A percentile compares a stretch with the other conserved stretches of the same genome.
These are phyloP conservation scores for Sarocladium strictum DNA, from an alignment of 2,329 filamentous ascomycete genomes.

Conservation along the genomic window DNA sequence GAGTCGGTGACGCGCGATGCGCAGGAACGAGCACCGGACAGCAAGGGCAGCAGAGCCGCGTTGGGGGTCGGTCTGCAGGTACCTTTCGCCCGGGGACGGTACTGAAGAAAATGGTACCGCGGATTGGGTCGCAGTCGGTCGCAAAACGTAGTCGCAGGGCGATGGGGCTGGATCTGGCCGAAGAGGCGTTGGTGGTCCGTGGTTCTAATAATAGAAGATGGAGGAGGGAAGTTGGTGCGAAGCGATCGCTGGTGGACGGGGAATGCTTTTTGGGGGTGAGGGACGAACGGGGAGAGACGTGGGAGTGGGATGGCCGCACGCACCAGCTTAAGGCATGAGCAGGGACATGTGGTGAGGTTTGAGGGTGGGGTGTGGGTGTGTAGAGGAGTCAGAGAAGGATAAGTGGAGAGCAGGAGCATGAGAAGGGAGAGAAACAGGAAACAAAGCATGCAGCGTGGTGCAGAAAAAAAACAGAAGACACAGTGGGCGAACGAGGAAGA, in stretches of 20 bases:
- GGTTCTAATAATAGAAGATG: constrained; percentile 45
- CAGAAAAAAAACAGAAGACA: background rate
- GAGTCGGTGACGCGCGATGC: constrained; percentile 6
- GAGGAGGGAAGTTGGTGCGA: constrained; percentile 31
- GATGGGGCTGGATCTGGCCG: constrained; percentile 42
- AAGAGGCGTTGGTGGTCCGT: constrained; percentile 26
- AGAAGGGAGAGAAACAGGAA: background rate
- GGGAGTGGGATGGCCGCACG: too few relatives aligned
- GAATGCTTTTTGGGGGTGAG: constrained; percentile 16
- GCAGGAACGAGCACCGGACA: constrained; percentile 5
- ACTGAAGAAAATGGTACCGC: background rate
- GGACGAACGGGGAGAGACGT: too few relatives aligned
- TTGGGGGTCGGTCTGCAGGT: background rate
- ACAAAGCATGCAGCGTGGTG: background rate
- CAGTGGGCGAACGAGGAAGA: background rate
- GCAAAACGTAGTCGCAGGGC: constrained; percentile 20
- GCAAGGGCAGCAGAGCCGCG: constrained; percentile 4
- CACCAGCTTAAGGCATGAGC: background rate
- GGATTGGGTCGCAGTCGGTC: constrained; percentile 6
- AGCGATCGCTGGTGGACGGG: constrained; percentile 16
- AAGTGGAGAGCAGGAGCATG: background rate
- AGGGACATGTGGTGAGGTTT: too few relatives aligned
- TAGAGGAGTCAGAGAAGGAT: background rate
- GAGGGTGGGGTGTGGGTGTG: background rate
- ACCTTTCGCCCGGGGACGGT: background rate